Conservation (phyloP, 2,329 filamentous ascomycete genomes). For the Capronia epimyces region DNA sequence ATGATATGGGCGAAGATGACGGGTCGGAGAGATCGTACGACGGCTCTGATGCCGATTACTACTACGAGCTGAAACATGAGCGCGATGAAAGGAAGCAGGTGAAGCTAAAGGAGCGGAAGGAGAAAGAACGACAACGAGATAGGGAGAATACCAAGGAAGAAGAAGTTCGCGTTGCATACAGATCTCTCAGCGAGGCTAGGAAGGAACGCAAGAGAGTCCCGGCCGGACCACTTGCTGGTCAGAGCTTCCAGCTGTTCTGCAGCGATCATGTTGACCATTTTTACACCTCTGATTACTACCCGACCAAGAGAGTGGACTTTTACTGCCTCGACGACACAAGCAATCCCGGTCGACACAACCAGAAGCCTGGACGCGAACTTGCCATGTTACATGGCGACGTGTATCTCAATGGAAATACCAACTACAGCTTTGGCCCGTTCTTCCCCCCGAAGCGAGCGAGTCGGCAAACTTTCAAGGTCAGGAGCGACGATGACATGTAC, state of each 20-base stretch:
- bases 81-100: background rate
- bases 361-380: background rate
- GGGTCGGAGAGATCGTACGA: constrained; percentile 1
- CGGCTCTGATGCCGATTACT: constrained; percentile 1
- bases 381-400: background rate
- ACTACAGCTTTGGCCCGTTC: constrained; percentile 7
- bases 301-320: constrained; percentile 4
- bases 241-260: constrained; percentile 13
- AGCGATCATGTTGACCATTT: constrained; percentile 7
- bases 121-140: background rate
- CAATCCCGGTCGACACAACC: background rate
- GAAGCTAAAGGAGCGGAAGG: background rate
- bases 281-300: constrained; percentile 1
- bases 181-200: background rate
- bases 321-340: background rate
- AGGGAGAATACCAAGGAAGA: background rate
- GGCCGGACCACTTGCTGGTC: constrained; percentile 3
- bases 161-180: background rate
- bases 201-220: background rate
- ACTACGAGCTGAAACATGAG: background rate
- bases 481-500: constrained; percentile 3
- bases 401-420: constrained; percentile 7
- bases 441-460: constrained; percentile 5
- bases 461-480: constrained; percentile 6
- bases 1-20: background rate